Conservation (phyloP, 2,329 filamentous ascomycete genomes). For the Phialophora chinensis region DNA sequence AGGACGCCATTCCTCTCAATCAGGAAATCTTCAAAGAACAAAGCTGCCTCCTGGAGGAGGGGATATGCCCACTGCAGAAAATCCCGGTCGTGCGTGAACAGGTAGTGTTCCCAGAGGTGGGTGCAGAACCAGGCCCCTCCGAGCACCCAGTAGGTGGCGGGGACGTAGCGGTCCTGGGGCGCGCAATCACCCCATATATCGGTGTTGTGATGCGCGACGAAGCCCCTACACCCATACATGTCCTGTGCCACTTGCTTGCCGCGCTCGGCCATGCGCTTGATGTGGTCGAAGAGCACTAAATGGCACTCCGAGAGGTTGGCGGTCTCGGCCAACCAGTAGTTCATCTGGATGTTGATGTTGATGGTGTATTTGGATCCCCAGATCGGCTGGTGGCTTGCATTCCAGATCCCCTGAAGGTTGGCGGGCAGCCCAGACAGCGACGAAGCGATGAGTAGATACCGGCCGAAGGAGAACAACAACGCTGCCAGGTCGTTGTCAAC, state of each 20-base stretch:
- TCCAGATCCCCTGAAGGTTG: conserved; percentile 65
- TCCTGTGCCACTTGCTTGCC: conserved; percentile 53
- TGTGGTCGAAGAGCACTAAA: conserved; percentile 20
- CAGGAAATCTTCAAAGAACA: conserved; percentile 44
- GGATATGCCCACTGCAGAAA: conserved; percentile 40
- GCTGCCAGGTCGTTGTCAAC: conserved; percentile 56
- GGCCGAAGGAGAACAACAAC: conserved; percentile 60
- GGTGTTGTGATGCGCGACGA: conserved; percentile 63
- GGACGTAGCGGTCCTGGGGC: conserved; percentile 54
- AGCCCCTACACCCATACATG: conserved; percentile 62
- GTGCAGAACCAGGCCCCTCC: conserved; percentile 66
- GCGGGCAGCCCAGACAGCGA: conserved; percentile 60
- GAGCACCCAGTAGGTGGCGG: conserved; percentile 48
- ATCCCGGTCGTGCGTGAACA: conserved; percentile 51
- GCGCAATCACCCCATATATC: conserved; percentile 65
- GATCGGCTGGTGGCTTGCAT: conserved; percentile 51
- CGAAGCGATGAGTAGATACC: conserved; percentile 62
- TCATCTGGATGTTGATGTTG: conserved; percentile 68
- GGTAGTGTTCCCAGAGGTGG: conserved; percentile 64
- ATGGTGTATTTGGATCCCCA: conserved; percentile 65
- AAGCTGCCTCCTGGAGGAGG: conserved; percentile 42
- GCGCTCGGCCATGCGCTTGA: conserved; percentile 15
- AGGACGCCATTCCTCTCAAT: conserved; percentile 35
- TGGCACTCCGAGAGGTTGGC: conserved; percentile 55
- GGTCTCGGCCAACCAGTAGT: conserved; percentile 63